These are phyloP conservation scores for Malus hybrid DNA, from an alignment of 331 rosid genomes.

Conservation along the genomic window DNA sequence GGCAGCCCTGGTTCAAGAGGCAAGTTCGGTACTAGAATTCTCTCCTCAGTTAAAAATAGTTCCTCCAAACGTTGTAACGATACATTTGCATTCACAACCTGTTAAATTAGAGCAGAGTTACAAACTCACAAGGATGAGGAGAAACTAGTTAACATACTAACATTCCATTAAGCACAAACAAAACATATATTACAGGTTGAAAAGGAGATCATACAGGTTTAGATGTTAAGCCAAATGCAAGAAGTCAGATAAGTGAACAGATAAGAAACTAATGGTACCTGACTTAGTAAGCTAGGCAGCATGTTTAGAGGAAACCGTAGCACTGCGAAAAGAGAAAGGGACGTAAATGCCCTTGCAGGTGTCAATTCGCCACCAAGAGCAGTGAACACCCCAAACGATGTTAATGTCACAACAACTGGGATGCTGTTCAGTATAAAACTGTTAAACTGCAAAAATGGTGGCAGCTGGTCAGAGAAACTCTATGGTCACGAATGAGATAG, in stretches of 20 bases:
- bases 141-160: not conserved
- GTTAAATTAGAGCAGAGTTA: constrained; percentile 17
- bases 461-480: constrained; percentile 16
- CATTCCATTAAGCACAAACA: not conserved
- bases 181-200: not conserved
- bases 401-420: constrained; percentile 77
- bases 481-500: constrained; percentile 8
- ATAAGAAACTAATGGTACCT: constrained; percentile 38
- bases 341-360: constrained; percentile 89
- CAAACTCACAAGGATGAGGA: not conserved
- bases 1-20: constrained; percentile 61
- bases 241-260: not conserved
- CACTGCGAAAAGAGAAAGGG: constrained; percentile 73
- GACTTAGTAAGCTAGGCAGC: constrained; percentile 69
- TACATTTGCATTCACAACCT: constrained; percentile 81
- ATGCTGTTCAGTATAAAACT: constrained; percentile 63
- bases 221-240: not conserved
- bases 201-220: no score
- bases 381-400: constrained; percentile 40
- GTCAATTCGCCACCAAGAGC: constrained; percentile 82
- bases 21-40: constrained; percentile 52
- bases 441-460: constrained; percentile 50
- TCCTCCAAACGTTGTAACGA: constrained; percentile 86
- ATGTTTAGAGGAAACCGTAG: constrained; percentile 67
- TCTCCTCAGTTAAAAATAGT: constrained; percentile 60